Conservation (phyloP, 2,329 filamentous ascomycete species). For the Aureobasidium sp. region DNA sequence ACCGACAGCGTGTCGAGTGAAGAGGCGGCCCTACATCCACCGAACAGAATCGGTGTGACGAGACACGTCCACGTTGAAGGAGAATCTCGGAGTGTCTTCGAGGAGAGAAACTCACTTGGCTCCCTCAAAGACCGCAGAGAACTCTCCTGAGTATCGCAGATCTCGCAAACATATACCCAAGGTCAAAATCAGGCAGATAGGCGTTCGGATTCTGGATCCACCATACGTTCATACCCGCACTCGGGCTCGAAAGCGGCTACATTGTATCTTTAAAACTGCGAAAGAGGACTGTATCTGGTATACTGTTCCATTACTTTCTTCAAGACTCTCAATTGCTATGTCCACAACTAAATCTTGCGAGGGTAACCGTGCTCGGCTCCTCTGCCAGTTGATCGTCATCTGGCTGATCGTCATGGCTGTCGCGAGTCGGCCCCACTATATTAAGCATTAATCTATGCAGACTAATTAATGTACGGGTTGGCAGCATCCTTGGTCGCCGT, state of each 20-base stretch:
- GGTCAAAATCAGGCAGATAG: background rate
- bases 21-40: constrained; percentile 6
- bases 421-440: constrained; percentile 6
- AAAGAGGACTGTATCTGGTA: background rate
- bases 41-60: constrained; percentile 1
- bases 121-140: background rate
- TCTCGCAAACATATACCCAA: background rate
- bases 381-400: background rate
- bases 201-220: background rate
- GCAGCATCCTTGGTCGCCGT: background rate
- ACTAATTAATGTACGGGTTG: background rate
- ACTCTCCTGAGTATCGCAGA: background rate
- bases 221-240: background rate
- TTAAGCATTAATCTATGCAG: constrained; percentile 1
- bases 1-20: background rate
- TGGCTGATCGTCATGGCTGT: background rate
- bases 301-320: background rate
- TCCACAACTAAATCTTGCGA: background rate
- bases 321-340: background rate
- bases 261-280: background rate
- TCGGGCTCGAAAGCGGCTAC: background rate
- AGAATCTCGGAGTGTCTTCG: constrained; percentile 1
- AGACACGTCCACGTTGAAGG: constrained; percentile 5
- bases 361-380: background rate
- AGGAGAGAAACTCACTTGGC: background rate